Evolutionary conservation across 139 green algal species (phyloP).

Genomic region (Astrephomene gubernaculifera): DNA sequence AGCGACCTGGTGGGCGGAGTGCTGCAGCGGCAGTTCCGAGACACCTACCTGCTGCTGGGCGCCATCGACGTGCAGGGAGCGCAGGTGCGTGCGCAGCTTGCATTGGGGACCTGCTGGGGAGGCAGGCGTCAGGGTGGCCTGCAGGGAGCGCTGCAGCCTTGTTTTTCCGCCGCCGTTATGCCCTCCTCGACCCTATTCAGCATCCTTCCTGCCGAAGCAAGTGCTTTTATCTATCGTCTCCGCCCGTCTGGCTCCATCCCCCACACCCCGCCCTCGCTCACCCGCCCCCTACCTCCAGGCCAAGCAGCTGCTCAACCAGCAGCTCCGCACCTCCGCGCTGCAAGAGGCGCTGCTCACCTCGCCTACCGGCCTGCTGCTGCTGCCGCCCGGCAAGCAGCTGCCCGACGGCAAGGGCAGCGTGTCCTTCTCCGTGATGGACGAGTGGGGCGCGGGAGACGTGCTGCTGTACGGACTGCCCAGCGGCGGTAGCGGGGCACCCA

Average conservation of each 20-base stretch:
- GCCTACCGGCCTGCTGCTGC: background rate
- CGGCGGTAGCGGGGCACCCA: background rate
- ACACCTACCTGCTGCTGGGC: background rate
- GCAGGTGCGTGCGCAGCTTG: constrained; percentile 2
- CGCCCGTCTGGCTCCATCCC: too few species aligned
- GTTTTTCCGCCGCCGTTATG: too few species aligned
- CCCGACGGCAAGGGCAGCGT: background rate
- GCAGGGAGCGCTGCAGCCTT: too few species aligned
- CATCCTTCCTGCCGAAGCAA: too few species aligned
- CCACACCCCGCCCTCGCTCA: background rate
- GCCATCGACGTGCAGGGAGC: background rate
- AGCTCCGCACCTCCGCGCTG: background rate
- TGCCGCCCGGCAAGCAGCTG: background rate
- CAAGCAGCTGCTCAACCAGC: background rate
- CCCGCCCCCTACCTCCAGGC: background rate
- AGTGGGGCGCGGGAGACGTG: constrained; percentile 11
- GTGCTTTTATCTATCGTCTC: too few species aligned
- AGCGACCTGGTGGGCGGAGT: background rate
- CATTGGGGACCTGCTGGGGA: too few species aligned
- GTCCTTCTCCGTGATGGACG: constrained; percentile 17
- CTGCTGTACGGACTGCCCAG: background rate
- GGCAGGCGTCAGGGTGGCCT: too few species aligned
- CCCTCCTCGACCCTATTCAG: too few species aligned
- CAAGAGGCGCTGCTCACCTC: constrained; percentile 9
- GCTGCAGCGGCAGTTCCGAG: background rate